A percentile compares a stretch with the other conserved stretches of the same genome.
phyloP scores from a whole-genome alignment of 331 rosid genomes.

The Telfairia occidentalis region DNA sequence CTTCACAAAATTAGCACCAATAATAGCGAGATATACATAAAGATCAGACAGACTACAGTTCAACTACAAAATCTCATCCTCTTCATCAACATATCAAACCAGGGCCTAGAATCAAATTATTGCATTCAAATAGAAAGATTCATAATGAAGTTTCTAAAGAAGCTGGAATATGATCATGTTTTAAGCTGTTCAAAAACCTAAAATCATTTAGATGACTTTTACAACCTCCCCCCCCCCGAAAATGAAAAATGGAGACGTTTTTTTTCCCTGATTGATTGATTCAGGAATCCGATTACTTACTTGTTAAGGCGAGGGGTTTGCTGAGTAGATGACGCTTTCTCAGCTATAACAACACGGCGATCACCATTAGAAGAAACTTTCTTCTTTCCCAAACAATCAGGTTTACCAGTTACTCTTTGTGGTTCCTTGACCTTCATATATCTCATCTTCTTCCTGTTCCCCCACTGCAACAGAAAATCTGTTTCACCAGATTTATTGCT shows the following conservation, averaged over 20 bases:
- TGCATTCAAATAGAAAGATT: neutral
- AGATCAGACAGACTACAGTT: neutral
- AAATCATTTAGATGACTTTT: neutral
- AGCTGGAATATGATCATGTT: neutral
- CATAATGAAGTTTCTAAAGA: neutral
- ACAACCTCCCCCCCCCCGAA: neutral
- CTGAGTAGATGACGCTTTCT: conserved; percentile 34
- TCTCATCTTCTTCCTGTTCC: conserved; percentile 53
- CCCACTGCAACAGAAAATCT: conserved; percentile 76
- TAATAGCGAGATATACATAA: neutral
- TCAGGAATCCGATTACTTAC: conserved; percentile 20
- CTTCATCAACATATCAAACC: neutral
- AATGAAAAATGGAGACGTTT: neutral
- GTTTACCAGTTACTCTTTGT: conserved; percentile 32
- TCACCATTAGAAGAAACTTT: conserved; percentile 31
- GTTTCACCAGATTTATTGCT: conserved; percentile 41
- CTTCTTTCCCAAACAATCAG: conserved; percentile 45
- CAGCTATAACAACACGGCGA: conserved; percentile 33
- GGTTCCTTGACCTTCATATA: conserved; percentile 68
- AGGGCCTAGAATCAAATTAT: neutral
- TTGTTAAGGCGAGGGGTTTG: conserved; percentile 50
- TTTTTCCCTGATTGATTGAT: neutral
- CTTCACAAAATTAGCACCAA: neutral
- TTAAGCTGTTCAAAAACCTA: neutral
- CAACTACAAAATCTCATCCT: neutral